These are phyloP conservation scores for Excoecaria cochinchinensis DNA, from an alignment of 345 rosid genomes.

Conservation along the genomic window DNA sequence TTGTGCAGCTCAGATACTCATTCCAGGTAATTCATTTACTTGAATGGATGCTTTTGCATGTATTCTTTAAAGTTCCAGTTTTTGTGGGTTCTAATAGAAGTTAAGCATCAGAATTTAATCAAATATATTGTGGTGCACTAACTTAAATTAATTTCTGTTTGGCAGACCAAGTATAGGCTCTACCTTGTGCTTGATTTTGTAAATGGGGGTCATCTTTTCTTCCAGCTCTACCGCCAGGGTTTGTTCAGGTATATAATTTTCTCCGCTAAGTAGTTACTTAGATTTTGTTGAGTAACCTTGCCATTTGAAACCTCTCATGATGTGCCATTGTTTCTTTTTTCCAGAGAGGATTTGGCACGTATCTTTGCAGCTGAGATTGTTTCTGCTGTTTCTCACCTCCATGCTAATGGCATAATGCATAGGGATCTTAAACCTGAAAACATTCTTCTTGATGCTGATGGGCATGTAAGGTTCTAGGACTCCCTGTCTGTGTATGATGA, in stretches of 20 bases:
- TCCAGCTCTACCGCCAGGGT: slow-evolving; percentile 93
- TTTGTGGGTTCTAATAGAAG: background rate
- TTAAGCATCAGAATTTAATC: background rate
- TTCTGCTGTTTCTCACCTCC: slow-evolving; percentile 93
- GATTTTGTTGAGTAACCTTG: background rate
- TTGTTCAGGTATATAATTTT: slow-evolving; percentile 68
- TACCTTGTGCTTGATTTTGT: slow-evolving; percentile 89
- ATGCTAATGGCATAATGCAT: slow-evolving; percentile 93
- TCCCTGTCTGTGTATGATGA: background rate
- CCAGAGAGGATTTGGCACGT: slow-evolving; percentile 92
- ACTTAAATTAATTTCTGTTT: background rate
- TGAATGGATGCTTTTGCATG: background rate
- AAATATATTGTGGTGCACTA: background rate
- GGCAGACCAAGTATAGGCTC: slow-evolving; percentile 84
- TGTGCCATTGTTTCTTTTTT: slow-evolving; percentile 14
- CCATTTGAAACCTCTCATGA: background rate
- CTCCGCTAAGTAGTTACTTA: background rate
- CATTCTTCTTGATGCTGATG: slow-evolving; percentile 80
- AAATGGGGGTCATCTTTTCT: slow-evolving; percentile 94
- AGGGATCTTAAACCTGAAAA: slow-evolving; percentile 97
- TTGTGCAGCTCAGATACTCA: slow-evolving; percentile 82
- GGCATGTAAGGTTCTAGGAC: slow-evolving; percentile 51
- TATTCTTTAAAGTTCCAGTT: background rate
- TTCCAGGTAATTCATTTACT: slow-evolving; percentile 60
- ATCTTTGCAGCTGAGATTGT: slow-evolving; percentile 84